A percentile compares a stretch with the other conserved stretches of the same genome.
Conservation (phyloP, 805 yeast genomes). For the Cyberlindnera bimundalis region DNA sequence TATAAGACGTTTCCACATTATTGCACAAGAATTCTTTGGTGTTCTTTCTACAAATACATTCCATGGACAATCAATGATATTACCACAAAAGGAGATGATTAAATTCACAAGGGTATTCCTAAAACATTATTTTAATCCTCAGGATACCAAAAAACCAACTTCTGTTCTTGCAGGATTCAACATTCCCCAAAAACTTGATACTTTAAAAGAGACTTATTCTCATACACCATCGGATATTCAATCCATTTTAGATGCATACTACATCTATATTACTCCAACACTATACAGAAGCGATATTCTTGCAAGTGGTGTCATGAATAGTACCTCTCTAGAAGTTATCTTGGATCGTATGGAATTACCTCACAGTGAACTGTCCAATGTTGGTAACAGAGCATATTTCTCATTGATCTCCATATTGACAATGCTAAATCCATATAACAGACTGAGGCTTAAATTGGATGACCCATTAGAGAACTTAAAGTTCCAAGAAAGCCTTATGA, state of each 20-base stretch:
- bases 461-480: slow-evolving; percentile 12
- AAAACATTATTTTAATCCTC: slow-evolving; percentile 3
- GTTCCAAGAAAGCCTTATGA: slow-evolving; percentile 14
- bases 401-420: slow-evolving; percentile 14
- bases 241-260: slow-evolving; percentile 13
- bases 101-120: slow-evolving; percentile 6
- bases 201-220: slow-evolving; percentile 2
- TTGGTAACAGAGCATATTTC: slow-evolving; percentile 21
- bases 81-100: slow-evolving; percentile 13
- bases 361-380: slow-evolving; percentile 13
- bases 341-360: slow-evolving; percentile 19
- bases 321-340: slow-evolving; percentile 11
- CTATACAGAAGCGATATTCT: slow-evolving; percentile 3
- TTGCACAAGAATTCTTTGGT: slow-evolving; percentile 21
- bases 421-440: slow-evolving; percentile 19
- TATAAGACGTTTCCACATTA: slow-evolving; percentile 16
- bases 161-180: slow-evolving; percentile 12
- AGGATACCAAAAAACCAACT: not conserved
- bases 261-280: slow-evolving; percentile 17
- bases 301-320: slow-evolving; percentile 7
- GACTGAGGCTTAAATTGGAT: slow-evolving; percentile 17
- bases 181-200: slow-evolving; percentile 1
- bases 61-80: slow-evolving; percentile 18
- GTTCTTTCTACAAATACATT: slow-evolving; percentile 20
- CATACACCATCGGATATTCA: slow-evolving; percentile 3